Evolutionary conservation across 129 eudicot species (phyloP), one percentile per base, ranked within the genome.

Genomic region (Glebionis coronaria): DNA sequence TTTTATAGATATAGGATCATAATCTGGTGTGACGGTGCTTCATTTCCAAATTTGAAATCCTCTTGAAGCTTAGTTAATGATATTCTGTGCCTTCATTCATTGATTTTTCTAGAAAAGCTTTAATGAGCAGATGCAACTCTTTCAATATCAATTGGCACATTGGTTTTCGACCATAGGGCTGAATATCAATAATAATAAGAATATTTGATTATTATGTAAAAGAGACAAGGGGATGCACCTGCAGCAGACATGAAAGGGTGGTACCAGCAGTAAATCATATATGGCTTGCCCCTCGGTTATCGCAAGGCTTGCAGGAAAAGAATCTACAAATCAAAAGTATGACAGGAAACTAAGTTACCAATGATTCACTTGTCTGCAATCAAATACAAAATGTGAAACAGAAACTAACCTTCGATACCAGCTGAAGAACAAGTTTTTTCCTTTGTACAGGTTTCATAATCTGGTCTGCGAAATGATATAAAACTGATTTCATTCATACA

Each of bases 401-500:
- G 35, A 61, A 56, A 47, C 61, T 46, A 69, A 91, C 94, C 96
- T 71, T 80, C 71, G 57, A 58, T 79, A 12, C 76, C 61, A 58
- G 23, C 72, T 51, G 75, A 71, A 52, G 85, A 66, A 42, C 49
- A 73, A 47, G 54, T 59, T 38, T 77, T 55, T 29, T 65, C 84
- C 66, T 57, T 56, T 57, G 44, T n/a, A 9, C 69, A 49, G 61
- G 45, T 85, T 47, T 76, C 85, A 78, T 80, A 52, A 56, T 82
- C 85, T 62, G 91, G 92, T 80, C 98, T 92, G n/a, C n/a, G n/a
- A n/a, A n/a, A n/a, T n/a, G n/a, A n/a, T n/a, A n/a, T n/a, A n/a
- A n/a, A n/a, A n/a, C n/a, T n/a, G n/a, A n/a, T n/a, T n/a, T n/a
- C n/a, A n/a, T n/a, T n/a, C n/a, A n/a, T n/a, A n/a, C n/a, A n/a